phyloP scores from a whole-genome alignment of 805 yeast species.

The Teunomyces barrocoloradensis region DNA sequence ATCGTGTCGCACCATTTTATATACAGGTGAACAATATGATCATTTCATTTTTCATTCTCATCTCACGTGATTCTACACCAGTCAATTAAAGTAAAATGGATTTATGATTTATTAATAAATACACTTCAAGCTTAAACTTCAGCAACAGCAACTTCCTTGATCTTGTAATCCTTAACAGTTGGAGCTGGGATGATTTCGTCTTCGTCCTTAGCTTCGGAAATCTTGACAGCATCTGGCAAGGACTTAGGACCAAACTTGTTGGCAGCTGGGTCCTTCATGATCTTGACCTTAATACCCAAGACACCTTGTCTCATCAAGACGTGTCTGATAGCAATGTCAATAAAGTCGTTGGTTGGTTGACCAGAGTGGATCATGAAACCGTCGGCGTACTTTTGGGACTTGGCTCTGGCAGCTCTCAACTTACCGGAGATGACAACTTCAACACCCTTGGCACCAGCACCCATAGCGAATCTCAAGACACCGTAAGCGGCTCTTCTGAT shows the following conservation, averaged over 20 bases:
- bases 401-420: slow-evolving; percentile 99
- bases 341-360: slow-evolving; percentile 99
- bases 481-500: slow-evolving; percentile 99
- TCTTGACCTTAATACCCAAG: slow-evolving; percentile 98
- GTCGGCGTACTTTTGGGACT: slow-evolving; percentile 99
- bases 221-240: slow-evolving; percentile 92
- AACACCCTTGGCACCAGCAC: slow-evolving; percentile 99
- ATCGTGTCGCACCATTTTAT: neutral
- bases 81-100: neutral
- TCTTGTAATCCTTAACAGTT: slow-evolving; percentile 72
- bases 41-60: too few relatives aligned
- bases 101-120: neutral
- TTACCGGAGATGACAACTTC: slow-evolving; percentile 99
- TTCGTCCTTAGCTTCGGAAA: slow-evolving; percentile 94
- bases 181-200: slow-evolving; percentile 72
- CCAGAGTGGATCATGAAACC: slow-evolving; percentile 99
- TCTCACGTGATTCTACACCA: too few relatives aligned
- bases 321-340: slow-evolving; percentile 99
- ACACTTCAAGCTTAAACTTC: slow-evolving; percentile 6
- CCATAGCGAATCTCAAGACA: slow-evolving; percentile 99
- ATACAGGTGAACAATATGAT: neutral
- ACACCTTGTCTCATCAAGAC: slow-evolving; percentile 99
- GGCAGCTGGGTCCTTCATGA: slow-evolving; percentile 97
- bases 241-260: slow-evolving; percentile 84
- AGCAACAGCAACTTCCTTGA: slow-evolving; percentile 31